A percentile compares a stretch with the other conserved stretches of the same genome.
These are phyloP conservation scores for Aspergillus intermedius DNA, from an alignment of 2,329 filamentous ascomycete genomes.

Conservation along the genomic window DNA sequence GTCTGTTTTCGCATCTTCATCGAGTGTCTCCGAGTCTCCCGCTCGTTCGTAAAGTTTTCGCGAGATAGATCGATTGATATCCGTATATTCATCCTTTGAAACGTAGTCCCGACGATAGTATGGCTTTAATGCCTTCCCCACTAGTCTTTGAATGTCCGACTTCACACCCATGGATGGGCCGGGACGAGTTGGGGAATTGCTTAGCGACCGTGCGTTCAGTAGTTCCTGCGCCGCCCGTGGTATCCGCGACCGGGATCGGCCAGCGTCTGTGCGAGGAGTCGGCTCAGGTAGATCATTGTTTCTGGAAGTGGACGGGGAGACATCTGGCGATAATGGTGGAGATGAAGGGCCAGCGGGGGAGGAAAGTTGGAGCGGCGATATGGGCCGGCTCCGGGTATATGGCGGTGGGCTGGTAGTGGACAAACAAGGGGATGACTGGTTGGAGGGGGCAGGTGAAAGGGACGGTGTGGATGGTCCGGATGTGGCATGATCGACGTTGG, in stretches of 20 bases:
- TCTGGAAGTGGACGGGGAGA: constrained; percentile 57
- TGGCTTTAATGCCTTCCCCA: constrained; percentile 73
- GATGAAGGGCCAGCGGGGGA: constrained; percentile 26
- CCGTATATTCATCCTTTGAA: constrained; percentile 82
- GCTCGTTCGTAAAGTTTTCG: constrained; percentile 73
- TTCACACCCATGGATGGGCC: constrained; percentile 75
- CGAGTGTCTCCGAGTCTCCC: constrained; percentile 51
- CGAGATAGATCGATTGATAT: constrained; percentile 85
- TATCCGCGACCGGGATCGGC: constrained; percentile 18
- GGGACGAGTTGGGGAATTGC: constrained; percentile 62
- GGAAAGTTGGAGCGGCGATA: constrained; percentile 30
- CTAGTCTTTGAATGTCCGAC: constrained; percentile 80
- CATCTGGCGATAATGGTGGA: constrained; percentile 59
- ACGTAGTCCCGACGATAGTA: constrained; percentile 74
- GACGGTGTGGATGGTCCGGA: constrained; percentile 38
- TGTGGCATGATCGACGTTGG: constrained; percentile 28
- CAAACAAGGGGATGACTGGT: constrained; percentile 33
- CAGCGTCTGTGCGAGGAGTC: constrained; percentile 7
- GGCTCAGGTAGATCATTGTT: constrained; percentile 14
- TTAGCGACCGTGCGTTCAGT: constrained; percentile 42
- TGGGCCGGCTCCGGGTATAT: constrained; percentile 24
- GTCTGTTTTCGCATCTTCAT: constrained; percentile 58
- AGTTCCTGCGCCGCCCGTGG: constrained; percentile 16
- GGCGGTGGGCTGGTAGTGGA: constrained; percentile 35
- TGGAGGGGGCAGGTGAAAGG: constrained; percentile 35